Conservation (phyloP, 768 basidiomycete genomes). For the Terana coerulea region DNA sequence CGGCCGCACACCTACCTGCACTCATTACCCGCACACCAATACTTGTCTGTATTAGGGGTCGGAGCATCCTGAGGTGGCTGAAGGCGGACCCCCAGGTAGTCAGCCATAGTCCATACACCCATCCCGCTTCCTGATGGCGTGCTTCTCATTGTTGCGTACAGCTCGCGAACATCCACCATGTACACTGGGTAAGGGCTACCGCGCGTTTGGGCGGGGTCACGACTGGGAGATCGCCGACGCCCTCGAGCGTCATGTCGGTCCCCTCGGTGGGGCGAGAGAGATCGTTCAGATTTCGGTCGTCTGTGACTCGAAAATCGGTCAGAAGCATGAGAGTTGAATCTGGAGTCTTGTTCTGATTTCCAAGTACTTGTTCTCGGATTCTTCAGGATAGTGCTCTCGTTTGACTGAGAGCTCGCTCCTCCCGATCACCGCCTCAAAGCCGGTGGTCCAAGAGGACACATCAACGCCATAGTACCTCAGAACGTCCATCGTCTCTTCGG, state of each 20-base stretch:
- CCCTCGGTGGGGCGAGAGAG: constrained; percentile 9
- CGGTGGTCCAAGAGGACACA: constrained; percentile 36
- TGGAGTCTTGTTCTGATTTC: no score
- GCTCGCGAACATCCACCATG: constrained; percentile 19
- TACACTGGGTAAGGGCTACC: constrained; percentile 12
- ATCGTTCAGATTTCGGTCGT: constrained; percentile 10
- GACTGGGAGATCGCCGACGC: no score
- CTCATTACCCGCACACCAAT: constrained; percentile 25
- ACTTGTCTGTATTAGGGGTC: constrained; percentile 4
- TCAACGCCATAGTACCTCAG: constrained; percentile 41
- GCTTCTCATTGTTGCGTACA: constrained; percentile 17
- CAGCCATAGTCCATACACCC: constrained; percentile 9
- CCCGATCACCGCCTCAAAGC: constrained; percentile 26
- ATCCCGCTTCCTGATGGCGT: constrained; percentile 1
- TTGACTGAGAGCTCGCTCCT: background rate
- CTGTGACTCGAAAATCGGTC: no score
- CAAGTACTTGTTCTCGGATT: background rate
- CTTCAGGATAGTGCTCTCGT: background rate
- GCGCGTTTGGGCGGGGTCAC: background rate
- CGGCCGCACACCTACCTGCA: constrained; percentile 17
- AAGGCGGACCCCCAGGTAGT: constrained; percentile 11
- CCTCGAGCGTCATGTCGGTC: background rate
- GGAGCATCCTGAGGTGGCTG: constrained; percentile 1
- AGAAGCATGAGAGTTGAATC: no score
- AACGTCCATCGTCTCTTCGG: constrained; percentile 34